Evolutionary conservation across 352 stramenopile genomes (phyloP).

Genomic region (Phytopythium mirpurense): DNA sequence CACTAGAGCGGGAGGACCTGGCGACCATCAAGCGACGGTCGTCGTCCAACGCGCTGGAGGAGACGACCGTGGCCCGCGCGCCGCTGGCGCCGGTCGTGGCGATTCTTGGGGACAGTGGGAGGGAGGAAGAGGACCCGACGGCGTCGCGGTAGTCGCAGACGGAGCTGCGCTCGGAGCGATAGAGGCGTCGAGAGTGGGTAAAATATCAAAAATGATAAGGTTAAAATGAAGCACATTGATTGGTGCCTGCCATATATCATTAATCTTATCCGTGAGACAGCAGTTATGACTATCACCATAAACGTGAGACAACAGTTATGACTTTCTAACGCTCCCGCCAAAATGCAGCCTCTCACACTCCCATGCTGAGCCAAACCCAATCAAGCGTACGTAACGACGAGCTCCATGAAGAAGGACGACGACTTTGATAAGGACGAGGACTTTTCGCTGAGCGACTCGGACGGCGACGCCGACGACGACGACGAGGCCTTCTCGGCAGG

Average conservation of each 20-base stretch:
- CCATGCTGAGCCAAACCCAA: too few species aligned
- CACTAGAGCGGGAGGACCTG: not conserved
- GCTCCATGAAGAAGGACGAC: constrained; percentile 17
- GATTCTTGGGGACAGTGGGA: not conserved
- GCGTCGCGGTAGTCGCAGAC: not conserved
- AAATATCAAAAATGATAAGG: too few species aligned
- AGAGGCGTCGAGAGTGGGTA: too few species aligned
- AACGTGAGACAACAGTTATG: too few species aligned
- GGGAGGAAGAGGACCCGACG: constrained; percentile 1
- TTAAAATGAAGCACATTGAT: too few species aligned
- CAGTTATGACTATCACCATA: too few species aligned
- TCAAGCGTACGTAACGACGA: too few species aligned
- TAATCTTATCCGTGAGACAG: too few species aligned
- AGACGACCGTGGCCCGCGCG: constrained; percentile 3
- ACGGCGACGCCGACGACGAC: constrained; percentile 28
- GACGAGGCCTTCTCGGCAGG: constrained; percentile 27
- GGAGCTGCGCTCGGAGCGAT: not conserved
- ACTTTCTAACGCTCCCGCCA: not conserved
- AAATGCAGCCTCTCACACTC: too few species aligned
- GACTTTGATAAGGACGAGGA: constrained; percentile 46
- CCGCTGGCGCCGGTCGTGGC: constrained; percentile 2
- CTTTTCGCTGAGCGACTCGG: constrained; percentile 57
- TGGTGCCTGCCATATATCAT: too few species aligned
- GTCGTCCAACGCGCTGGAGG: constrained; percentile 2
- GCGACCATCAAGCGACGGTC: constrained; percentile 5